A percentile compares a stretch with the other conserved stretches of the same genome.
Conservation (phyloP, 139 green algal species). For the Penium margaritaceum region DNA sequence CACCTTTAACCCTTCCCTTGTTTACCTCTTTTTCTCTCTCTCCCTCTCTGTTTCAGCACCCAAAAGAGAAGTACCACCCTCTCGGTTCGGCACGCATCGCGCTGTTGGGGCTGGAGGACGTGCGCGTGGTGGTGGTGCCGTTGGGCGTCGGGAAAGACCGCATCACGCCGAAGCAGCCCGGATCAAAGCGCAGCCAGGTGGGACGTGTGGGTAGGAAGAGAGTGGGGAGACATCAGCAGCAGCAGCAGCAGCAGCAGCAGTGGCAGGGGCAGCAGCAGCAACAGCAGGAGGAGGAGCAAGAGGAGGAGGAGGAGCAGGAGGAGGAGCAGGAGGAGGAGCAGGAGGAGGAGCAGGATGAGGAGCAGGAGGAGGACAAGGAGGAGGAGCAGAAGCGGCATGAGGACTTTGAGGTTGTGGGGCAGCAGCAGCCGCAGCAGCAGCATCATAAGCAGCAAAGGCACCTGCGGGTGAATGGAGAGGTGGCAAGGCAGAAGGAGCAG, state of each 20-base stretch:
- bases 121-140: conserved; percentile 29
- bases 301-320: neutral
- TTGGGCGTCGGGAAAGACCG: neutral
- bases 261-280: neutral
- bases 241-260: neutral
- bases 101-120: conserved; percentile 17
- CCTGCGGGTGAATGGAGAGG: no score
- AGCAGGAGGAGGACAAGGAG: neutral
- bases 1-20: neutral
- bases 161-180: conserved; percentile 9
- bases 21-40: neutral
- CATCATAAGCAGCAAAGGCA: no score
- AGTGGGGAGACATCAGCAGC: neutral
- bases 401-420: no score
- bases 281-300: neutral
- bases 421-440: no score
- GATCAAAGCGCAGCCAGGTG: neutral
- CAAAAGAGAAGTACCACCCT: conserved; percentile 28
- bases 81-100: conserved; percentile 29
- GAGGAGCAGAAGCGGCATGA: no score
- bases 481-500: no score
- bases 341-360: neutral
- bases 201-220: neutral
- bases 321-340: neutral
- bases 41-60: neutral